Evolutionary conservation across 1,284 basidiomycete genomes (phyloP), one percentile per base, ranked within the genome.

Genomic region (Phylloboletellus chloephorus): DNA sequence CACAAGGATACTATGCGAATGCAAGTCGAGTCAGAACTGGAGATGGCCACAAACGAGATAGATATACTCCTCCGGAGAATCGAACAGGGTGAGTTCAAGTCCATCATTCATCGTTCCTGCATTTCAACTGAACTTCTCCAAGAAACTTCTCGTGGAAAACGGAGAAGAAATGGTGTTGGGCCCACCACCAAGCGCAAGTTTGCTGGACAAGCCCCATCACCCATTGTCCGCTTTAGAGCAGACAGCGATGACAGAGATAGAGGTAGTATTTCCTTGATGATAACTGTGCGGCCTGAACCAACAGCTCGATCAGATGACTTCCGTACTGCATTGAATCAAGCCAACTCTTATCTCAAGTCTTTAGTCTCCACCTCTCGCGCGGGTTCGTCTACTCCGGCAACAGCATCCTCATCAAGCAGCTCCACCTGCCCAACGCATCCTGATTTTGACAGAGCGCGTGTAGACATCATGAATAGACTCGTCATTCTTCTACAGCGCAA

Each of bases 1-100:
- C 28, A 40, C 23, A 63, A 88, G 79, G 78, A 77, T 41, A 66
- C 66, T 16, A 68, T 89, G 52, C 77, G 87, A 37, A 64, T 67
- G 30, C 77, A 87, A 66, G 84, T 93, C 32, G 75, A 88, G 61
- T 74, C 78, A 1, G 89, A 91, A 59, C 68, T 92, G 23, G 74
- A 78, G 26, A 78, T 74, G 54, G 87, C 90, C 5, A 76, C 76
- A 41, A 69, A 66, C 46, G 82, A 79, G 62, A 89, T 93, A 30
- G 73, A 74, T n/a, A 61, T 71, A 9, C 78, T 92, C 39, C 71
- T 65, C 21, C 67, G 67, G 58, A 72, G 73, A 48, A 80, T 89
- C 37, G 81, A 83, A 28, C 64, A 69, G 47, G 68, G 82, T 88
- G 52, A 56, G 72, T 9, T 22, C 31, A 7, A 32, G 43, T n/a